These are phyloP conservation scores for Elaeis oleifera DNA, from an alignment of 202 grass and related monocot genomes.

Conservation along the genomic window DNA sequence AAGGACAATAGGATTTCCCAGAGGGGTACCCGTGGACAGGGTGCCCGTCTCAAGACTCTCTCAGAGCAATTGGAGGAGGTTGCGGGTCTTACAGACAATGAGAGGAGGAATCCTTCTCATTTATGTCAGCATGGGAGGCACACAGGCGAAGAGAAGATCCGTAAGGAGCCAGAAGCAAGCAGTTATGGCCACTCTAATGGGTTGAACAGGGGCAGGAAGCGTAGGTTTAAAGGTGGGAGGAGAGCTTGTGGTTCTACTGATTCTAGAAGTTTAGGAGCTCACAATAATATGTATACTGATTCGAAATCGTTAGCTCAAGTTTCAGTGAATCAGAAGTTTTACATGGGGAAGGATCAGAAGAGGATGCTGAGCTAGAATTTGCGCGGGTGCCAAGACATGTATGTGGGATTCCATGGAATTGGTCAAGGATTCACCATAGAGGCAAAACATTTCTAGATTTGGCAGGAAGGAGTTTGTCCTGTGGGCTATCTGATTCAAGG, in stretches of 20 bases:
- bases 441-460: constrained; percentile 81
- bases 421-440: constrained; percentile 88
- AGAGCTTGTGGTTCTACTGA: constrained; percentile 12
- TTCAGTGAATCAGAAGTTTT: not conserved
- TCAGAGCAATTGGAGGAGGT: constrained; percentile 11
- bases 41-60: not conserved
- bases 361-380: constrained; percentile 34
- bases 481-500: constrained; percentile 69
- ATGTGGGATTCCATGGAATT: constrained; percentile 96
- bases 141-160: not conserved
- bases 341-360: constrained; percentile 16
- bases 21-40: not conserved
- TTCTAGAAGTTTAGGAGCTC: constrained; percentile 1
- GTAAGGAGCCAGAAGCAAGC: not conserved
- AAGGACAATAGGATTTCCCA: not conserved
- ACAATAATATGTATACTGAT: not conserved
- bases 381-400: constrained; percentile 44
- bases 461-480: constrained; percentile 77
- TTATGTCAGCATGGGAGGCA: not conserved
- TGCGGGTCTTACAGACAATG: not conserved
- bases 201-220: constrained; percentile 3
- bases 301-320: constrained; percentile 6
- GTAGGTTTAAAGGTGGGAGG: constrained; percentile 21
- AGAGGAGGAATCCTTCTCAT: not conserved
- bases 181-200: not conserved